Evolutionary conservation across 257 asterid genomes (phyloP).

Genomic region (Nyctanthes arbortristis): DNA sequence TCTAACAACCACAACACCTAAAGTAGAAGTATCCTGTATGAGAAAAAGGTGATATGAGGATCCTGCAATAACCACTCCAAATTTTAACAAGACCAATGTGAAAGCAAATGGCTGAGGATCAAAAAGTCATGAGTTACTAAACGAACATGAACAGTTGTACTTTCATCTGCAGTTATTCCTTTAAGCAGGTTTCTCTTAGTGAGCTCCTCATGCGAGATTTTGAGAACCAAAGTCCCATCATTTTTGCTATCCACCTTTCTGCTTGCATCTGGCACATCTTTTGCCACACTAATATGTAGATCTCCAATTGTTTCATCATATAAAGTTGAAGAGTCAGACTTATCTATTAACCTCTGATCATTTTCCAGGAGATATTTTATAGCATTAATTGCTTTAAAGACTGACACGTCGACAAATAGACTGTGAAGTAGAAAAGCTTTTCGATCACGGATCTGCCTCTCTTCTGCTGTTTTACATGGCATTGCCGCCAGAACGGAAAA

Average conservation of each 20-base stretch:
- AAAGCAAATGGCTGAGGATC: background rate
- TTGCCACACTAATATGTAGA: slow-evolving; percentile 46
- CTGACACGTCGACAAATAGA: slow-evolving; percentile 72
- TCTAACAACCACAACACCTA: slow-evolving; percentile 72
- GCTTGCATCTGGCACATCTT: slow-evolving; percentile 66
- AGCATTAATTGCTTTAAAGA: slow-evolving; percentile 59
- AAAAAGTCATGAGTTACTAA: slow-evolving; percentile 2
- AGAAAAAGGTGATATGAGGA: slow-evolving; percentile 16
- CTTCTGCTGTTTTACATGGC: slow-evolving; percentile 81
- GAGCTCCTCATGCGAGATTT: slow-evolving; percentile 52
- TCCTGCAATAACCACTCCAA: slow-evolving; percentile 17
- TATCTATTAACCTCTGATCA: slow-evolving; percentile 24
- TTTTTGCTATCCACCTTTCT: slow-evolving; percentile 57
- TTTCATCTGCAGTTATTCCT: slow-evolving; percentile 87
- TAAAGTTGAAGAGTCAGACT: slow-evolving; percentile 23
- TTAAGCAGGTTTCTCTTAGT: slow-evolving; percentile 68
- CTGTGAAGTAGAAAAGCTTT: slow-evolving; percentile 81
- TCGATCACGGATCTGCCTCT: slow-evolving; percentile 69
- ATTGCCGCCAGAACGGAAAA: slow-evolving; percentile 63
- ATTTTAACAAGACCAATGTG: background rate
- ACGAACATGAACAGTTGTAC: slow-evolving; percentile 77
- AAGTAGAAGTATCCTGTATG: slow-evolving; percentile 67
- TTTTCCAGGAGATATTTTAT: slow-evolving; percentile 41
- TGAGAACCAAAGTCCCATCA: slow-evolving; percentile 65
- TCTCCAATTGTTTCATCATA: slow-evolving; percentile 63